Conservation (phyloP, 345 rosid genomes). For the Citropsis articulata region DNA sequence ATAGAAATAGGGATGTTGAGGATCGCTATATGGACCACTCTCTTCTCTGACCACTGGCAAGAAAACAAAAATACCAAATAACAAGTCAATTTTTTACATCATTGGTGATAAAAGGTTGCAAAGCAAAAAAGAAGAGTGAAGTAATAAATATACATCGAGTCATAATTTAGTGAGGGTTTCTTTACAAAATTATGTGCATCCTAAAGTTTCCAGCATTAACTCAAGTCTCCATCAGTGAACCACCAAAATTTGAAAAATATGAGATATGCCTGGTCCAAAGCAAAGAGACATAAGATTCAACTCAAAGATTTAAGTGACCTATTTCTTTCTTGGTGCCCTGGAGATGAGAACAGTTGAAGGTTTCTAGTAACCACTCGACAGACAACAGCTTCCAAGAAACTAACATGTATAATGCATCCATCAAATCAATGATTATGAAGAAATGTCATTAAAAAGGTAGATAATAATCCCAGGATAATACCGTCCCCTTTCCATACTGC, state of each 20-base stretch:
- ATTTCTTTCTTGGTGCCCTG: background rate
- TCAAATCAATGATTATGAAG: background rate
- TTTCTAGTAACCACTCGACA: background rate
- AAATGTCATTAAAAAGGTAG: background rate
- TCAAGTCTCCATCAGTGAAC: background rate
- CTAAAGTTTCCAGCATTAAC: background rate
- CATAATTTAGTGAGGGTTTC: too few species aligned
- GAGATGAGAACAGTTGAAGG: background rate
- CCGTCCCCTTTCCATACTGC: background rate
- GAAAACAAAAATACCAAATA: background rate
- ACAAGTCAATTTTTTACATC: background rate
- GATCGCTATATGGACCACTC: slow-evolving; percentile 86
- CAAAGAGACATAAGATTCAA: background rate
- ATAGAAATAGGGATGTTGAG: slow-evolving; percentile 86
- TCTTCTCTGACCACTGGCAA: slow-evolving; percentile 87
- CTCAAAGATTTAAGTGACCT: background rate
- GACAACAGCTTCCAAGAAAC: background rate
- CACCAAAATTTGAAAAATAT: background rate
- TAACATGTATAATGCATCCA: slow-evolving; percentile 3
- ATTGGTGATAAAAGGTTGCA: background rate
- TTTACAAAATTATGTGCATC: background rate
- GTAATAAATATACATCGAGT: background rate
- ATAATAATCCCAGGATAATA: background rate
- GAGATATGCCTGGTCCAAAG: background rate
- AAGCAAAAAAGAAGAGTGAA: background rate